These are phyloP conservation scores for Gracilaria caudata DNA, from an alignment of 23 red algal species.

Conservation along the genomic window DNA sequence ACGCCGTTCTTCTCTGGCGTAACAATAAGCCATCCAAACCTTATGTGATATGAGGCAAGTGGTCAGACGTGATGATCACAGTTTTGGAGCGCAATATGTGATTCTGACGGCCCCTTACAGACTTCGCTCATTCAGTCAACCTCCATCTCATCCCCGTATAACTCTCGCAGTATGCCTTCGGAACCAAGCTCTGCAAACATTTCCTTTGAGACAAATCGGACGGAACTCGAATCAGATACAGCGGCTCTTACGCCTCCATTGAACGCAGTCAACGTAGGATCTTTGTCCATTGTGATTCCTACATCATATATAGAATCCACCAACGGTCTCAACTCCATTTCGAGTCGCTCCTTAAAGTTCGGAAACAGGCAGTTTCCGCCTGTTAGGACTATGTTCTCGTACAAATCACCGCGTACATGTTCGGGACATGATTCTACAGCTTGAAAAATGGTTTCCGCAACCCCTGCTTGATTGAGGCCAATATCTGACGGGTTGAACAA, in stretches of 20 bases:
- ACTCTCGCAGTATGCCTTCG: slow-evolving; percentile 36
- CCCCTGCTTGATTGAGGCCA: slow-evolving; percentile 60
- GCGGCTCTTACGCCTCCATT: slow-evolving; percentile 29
- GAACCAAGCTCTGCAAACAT: slow-evolving; percentile 62
- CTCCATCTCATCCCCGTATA: slow-evolving; percentile 56
- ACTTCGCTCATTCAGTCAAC: neutral
- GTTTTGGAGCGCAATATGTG: neutral
- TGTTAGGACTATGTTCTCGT: slow-evolving; percentile 75
- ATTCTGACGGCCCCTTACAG: neutral
- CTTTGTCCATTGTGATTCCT: slow-evolving; percentile 30
- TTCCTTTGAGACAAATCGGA: slow-evolving; percentile 48
- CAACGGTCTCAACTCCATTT: slow-evolving; percentile 67
- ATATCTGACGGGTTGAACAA: slow-evolving; percentile 75
- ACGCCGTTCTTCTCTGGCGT: neutral
- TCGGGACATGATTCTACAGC: slow-evolving; percentile 60
- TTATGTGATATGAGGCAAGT: too few relatives aligned
- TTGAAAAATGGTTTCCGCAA: slow-evolving; percentile 71
- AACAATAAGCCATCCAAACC: too few relatives aligned
- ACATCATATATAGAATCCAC: slow-evolving; percentile 55
- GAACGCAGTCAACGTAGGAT: slow-evolving; percentile 60
- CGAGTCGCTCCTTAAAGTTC: slow-evolving; percentile 70
- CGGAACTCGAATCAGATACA: slow-evolving; percentile 1
- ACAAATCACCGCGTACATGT: slow-evolving; percentile 45
- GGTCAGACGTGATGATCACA: too few relatives aligned
- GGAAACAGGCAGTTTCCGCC: slow-evolving; percentile 74